Evolutionary conservation across 257 asterid species (phyloP).

Genomic region (Nicotiana obtusifolia): DNA sequence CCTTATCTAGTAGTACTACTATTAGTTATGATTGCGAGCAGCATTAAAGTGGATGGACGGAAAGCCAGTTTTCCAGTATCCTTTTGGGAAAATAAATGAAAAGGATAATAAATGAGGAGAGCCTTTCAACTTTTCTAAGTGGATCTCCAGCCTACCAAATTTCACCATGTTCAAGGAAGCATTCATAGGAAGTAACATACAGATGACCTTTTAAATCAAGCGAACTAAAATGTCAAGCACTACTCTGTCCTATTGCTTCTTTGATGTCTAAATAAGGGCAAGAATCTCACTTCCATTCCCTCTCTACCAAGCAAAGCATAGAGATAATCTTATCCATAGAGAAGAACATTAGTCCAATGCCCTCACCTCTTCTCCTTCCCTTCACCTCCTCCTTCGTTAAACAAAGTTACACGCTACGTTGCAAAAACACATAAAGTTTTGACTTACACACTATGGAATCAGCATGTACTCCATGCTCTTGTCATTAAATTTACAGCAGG

Average conservation of each 20-base stretch:
- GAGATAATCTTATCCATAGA: background rate
- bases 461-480: background rate
- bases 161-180: background rate
- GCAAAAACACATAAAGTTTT: background rate
- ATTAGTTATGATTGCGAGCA: background rate
- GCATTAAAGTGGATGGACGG: background rate
- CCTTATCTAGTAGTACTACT: background rate
- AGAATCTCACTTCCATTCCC: background rate
- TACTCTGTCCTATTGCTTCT: background rate
- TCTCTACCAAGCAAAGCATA: background rate
- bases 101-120: background rate
- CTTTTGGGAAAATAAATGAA: background rate
- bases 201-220: background rate
- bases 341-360: background rate
- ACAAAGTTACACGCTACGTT: background rate
- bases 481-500: background rate
- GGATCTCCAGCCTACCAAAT: background rate
- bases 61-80: background rate
- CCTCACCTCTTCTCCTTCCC: background rate
- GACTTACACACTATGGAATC: background rate
- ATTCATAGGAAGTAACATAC: background rate
- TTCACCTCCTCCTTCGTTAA: background rate
- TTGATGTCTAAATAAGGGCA: background rate
- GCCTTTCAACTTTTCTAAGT: background rate
- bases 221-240: background rate